Evolutionary conservation across 2,329 filamentous ascomycete species (phyloP), one percentile per base, ranked within the genome.

Genomic region (Parafenestella ontariensis): DNA sequence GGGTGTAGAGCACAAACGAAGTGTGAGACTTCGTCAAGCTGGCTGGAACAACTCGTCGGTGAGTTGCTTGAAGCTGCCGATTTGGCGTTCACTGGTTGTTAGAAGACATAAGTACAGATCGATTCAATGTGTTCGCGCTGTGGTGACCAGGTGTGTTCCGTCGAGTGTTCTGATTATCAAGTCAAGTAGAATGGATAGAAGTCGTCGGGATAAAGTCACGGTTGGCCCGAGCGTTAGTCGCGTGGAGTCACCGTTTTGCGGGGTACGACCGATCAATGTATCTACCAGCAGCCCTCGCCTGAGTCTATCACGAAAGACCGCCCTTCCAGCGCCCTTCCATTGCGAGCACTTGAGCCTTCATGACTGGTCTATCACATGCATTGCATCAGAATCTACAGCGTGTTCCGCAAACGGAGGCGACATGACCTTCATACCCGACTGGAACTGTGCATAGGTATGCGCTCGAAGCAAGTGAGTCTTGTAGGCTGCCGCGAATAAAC

Each of bases 51-150:
- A 61, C 57, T 62, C 62, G 45, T 54, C 9, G 51, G 29, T 36
- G 62, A 66, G 58, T 54, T 59, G 65, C 44, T 63, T 58, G 50
- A 55, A 58, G 53, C 42, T 67, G 65, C 65, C 65, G 56, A 48
- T 46, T 44, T 55, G 65, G 65, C 65, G 54, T 54, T 68, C 59
- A 68, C 58, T 58, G 49, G 43, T 40, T 37, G 21, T 37, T 18
- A 41, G 50, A 23, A 54, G 54, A 51, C 65, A 68, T 68, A 20
- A n/a, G 49, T 36, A 33, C 29, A 21, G 15, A 36, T 15, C 18
- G 21, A 8, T 39, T n/a, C 15, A 39, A 15, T 40, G 26, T 40
- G 24, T 26, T 45, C 23, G 33, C 20, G 40, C 18, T 52, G 29
- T 46, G 34, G 43, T 49, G 47, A 50, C 26, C 21, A 39, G 15